These are phyloP conservation scores for Flaveria sonorensis DNA, from an alignment of 129 eudicot species.

Conservation along the genomic window DNA sequence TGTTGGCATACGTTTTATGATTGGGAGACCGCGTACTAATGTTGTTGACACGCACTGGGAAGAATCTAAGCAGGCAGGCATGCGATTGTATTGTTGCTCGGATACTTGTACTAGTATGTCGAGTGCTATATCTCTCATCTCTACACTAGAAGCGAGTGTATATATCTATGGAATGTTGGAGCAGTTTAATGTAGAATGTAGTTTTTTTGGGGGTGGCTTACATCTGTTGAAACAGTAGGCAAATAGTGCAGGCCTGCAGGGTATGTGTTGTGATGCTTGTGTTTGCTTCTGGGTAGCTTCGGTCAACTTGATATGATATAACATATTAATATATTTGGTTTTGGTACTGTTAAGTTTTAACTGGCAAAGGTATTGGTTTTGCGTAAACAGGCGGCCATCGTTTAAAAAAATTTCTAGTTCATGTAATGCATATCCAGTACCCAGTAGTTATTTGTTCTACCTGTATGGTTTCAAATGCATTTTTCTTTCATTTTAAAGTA, in stretches of 20 bases:
- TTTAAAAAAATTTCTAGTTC: no score
- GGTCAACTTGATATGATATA: not conserved
- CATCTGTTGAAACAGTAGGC: not conserved
- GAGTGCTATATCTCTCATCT: conserved; percentile 29
- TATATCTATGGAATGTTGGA: conserved; percentile 44
- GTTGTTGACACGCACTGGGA: conserved; percentile 29
- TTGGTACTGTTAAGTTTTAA: no score
- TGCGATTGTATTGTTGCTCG: conserved; percentile 25
- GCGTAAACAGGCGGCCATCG: no score
- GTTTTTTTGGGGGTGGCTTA: not conserved
- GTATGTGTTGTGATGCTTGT: conserved; percentile 1
- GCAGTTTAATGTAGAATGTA: conserved; percentile 40
- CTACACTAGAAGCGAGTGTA: conserved; percentile 45
- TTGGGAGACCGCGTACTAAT: conserved; percentile 28
- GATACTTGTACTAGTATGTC: conserved; percentile 36
- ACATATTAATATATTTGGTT: no score
- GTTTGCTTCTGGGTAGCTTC: not conserved
- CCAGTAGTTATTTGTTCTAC: no score
- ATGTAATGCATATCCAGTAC: no score
- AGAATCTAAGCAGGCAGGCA: conserved; percentile 22
- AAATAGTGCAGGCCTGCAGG: not conserved
- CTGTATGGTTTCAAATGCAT: no score
- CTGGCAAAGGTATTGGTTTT: no score
- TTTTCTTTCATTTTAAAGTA: no score
- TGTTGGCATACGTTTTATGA: conserved; percentile 31